Evolutionary conservation across 306 rosid species (phyloP).

Genomic region (Leucaena leucocephala): DNA sequence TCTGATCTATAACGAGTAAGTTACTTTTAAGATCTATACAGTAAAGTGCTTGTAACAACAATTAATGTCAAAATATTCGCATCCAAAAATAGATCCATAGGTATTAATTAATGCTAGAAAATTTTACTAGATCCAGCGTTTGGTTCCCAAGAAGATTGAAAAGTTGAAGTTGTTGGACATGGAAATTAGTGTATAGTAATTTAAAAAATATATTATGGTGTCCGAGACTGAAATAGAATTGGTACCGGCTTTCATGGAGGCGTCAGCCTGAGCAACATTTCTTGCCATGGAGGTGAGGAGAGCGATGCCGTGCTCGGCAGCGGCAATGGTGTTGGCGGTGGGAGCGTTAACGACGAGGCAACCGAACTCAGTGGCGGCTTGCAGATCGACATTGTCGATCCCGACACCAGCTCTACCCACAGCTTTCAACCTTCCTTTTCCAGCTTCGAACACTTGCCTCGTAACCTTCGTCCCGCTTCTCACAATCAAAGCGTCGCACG

Average conservation of each 20-base stretch:
- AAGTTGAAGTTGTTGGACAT: no score
- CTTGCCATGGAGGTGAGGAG: slow-evolving; percentile 85
- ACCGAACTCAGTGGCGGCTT: slow-evolving; percentile 86
- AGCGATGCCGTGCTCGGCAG: slow-evolving; percentile 90
- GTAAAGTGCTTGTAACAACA: background rate
- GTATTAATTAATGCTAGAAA: background rate
- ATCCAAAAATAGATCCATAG: slow-evolving; percentile 11
- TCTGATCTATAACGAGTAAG: background rate
- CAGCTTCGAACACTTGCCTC: slow-evolving; percentile 67
- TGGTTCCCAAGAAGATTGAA: no score
- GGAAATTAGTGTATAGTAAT: no score
- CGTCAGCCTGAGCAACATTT: slow-evolving; percentile 84
- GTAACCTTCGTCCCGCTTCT: slow-evolving; percentile 80
- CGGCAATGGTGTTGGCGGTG: slow-evolving; percentile 83
- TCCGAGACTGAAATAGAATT: background rate
- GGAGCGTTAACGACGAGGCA: slow-evolving; percentile 91
- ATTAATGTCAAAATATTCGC: slow-evolving; percentile 1
- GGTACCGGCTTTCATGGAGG: slow-evolving; percentile 81
- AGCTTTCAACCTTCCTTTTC: slow-evolving; percentile 70
- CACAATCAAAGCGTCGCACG: slow-evolving; percentile 77
- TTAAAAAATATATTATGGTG: background rate
- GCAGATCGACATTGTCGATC: slow-evolving; percentile 89
- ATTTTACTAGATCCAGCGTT: background rate
- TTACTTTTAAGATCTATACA: background rate
- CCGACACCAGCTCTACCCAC: slow-evolving; percentile 98